A percentile compares a stretch with the other conserved stretches of the same genome.
These are phyloP conservation scores for Acacia melanoxylon DNA, from an alignment of 306 rosid species.

Conservation along the genomic window DNA sequence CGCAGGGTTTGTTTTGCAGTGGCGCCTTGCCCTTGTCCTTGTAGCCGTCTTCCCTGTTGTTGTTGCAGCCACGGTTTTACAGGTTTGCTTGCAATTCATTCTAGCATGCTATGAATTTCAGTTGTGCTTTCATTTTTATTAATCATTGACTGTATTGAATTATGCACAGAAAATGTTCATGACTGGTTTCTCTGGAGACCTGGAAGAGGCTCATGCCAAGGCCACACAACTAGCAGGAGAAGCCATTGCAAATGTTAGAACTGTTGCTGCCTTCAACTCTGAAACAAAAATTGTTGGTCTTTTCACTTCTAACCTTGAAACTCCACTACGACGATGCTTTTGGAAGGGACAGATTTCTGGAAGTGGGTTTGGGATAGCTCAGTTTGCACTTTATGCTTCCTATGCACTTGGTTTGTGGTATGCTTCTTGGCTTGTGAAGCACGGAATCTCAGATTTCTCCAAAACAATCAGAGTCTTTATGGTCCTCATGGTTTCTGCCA, in stretches of 20 bases:
- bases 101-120: conserved; percentile 12
- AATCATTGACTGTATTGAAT: conserved; percentile 9
- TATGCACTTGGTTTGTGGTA: conserved; percentile 99
- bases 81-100: conserved; percentile 49
- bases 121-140: background rate
- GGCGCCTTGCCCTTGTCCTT: conserved; percentile 99
- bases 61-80: conserved; percentile 97
- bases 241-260: conserved; percentile 96
- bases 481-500: conserved; percentile 99
- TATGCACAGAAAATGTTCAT: conserved; percentile 88
- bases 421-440: conserved; percentile 99
- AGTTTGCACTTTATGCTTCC: conserved; percentile 93
- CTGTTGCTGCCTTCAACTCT: conserved; percentile 96
- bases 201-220: conserved; percentile 89
- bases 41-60: conserved; percentile 95
- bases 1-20: conserved; percentile 95
- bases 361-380: conserved; percentile 93
- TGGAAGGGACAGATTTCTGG: conserved; percentile 99
- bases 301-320: conserved; percentile 75
- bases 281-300: conserved; percentile 83
- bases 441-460: conserved; percentile 93
- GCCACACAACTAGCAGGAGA: conserved; percentile 97
- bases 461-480: conserved; percentile 89
- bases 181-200: conserved; percentile 98
- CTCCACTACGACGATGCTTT: conserved; percentile 81